Evolutionary conservation across 23 red algal species (phyloP).

Genomic region (Gracilaria gracilis): DNA sequence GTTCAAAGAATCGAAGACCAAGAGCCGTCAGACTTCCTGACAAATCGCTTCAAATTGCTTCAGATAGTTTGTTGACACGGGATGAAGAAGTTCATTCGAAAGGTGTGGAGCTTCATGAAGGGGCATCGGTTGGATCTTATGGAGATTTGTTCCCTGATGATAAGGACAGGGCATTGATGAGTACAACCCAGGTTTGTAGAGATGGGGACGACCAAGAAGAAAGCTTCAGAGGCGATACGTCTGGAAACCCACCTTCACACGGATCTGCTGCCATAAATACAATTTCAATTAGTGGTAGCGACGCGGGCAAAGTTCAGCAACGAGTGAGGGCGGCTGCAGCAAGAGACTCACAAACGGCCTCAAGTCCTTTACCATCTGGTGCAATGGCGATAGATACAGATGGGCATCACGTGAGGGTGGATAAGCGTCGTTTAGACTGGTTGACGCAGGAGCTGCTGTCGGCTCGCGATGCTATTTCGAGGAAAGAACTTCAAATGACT

Average conservation of each 20-base stretch:
- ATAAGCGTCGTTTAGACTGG: conserved; percentile 60
- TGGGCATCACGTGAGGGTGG: conserved; percentile 46
- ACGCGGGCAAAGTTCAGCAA: background rate
- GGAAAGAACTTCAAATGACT: conserved; percentile 68
- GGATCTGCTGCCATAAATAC: background rate
- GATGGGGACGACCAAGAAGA: conserved; percentile 11
- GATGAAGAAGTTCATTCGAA: conserved; percentile 38
- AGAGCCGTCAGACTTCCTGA: conserved; percentile 27
- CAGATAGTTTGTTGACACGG: conserved; percentile 3
- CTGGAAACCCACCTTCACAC: background rate
- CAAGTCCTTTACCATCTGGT: background rate
- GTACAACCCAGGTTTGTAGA: background rate
- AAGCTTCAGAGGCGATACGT: conserved; percentile 33
- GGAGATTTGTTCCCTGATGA: conserved; percentile 45
- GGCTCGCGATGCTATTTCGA: conserved; percentile 58
- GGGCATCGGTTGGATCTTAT: conserved; percentile 41
- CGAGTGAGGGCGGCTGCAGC: no score
- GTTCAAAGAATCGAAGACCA: conserved; percentile 21
- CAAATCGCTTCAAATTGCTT: background rate
- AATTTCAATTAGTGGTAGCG: background rate
- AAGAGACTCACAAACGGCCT: background rate
- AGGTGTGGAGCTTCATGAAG: conserved; percentile 13
- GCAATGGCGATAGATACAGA: conserved; percentile 9
- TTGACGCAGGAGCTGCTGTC: conserved; percentile 46
- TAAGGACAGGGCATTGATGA: conserved; percentile 7